Base-by-base conservation (phyloP, 2,329 filamentous ascomycete genomes). In the Colletotrichum neosansevieriae region DNA sequence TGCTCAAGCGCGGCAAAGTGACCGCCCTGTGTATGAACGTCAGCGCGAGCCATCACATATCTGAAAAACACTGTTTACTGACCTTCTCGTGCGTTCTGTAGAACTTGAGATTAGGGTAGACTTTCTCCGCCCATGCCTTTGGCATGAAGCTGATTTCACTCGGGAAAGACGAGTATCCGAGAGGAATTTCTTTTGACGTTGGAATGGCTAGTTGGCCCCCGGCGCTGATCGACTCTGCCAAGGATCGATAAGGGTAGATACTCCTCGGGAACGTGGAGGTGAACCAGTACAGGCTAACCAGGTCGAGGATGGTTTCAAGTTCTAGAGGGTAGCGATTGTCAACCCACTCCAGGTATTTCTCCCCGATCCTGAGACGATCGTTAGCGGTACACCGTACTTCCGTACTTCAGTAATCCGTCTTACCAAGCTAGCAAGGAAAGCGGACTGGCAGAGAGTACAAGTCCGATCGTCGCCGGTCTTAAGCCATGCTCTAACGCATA, bases 311-410 rank as follows among this genome's bases (percentile, higher is more conserved):
- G 2, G 78, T 78, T 40, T 82, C 74, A 7, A 84, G 65, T 1
- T 76, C 72, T 45, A 58, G 71, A 0, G 82, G 82, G 10, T 71
- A 56, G 17, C 75, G 73, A 4, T 77, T 72, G 68, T 88, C 86
- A 2, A 78, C 78, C 86, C 86, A 89, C 5, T 81, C 82, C 0
- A 86, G 75, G 63, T 86, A 85, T 73, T 88, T 89, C 71, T 89
- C 87, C 4, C 83, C 85, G 29, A 89, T 80, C 82, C 82, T 84
- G 11, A 1, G 1, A 51, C 0, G 0, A 24, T n/a, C 4, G 36
- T 45, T 7, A 64, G 51, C 2, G 11, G 6, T 9, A n/a, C n/a
- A n/a, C n/a, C n/a, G n/a, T n/a, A 1, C 1, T 2, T 0, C 36
- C 50, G 1, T 17, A 4, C 10, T 38, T 3, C 6, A 7, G 29